A percentile compares a stretch with the other conserved stretches of the same genome.
phyloP scores from a whole-genome alignment of 2,329 filamentous ascomycete species.

The Alternaria postmessia region DNA sequence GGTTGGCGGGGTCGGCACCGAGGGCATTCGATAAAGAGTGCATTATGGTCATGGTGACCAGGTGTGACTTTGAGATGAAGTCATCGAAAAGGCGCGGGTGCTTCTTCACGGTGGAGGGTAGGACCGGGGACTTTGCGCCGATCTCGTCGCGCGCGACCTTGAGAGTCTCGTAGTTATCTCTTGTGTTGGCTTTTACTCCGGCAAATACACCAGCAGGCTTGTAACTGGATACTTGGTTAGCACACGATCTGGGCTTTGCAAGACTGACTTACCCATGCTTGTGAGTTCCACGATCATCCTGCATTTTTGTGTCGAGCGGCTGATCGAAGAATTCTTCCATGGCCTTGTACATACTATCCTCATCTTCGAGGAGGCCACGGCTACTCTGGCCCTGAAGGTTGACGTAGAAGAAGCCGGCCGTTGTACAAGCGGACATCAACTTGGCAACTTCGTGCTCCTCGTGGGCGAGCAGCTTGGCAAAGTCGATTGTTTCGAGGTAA shows the following conservation, averaged over 20 bases:
- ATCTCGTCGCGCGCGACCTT: not conserved
- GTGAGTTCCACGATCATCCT: no score
- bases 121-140: not conserved
- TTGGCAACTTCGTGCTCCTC: not conserved
- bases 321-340: not conserved
- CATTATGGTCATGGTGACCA: no score
- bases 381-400: not conserved
- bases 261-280: not conserved
- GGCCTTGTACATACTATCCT: not conserved
- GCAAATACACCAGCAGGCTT: not conserved
- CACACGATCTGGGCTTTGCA: not conserved
- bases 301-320: not conserved
- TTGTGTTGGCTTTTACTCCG: not conserved
- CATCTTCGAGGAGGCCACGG: not conserved
- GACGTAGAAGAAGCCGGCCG: not conserved
- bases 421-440: not conserved
- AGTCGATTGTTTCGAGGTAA: not conserved
- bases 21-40: no score
- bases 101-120: no score
- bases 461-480: not conserved
- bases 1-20: no score
- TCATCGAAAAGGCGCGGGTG: no score
- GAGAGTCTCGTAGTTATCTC: no score
- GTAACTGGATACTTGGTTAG: not conserved
- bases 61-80: no score